Percentiles rank a stretch among this genome's conserved stretches.
These are phyloP conservation scores for Salisapilia sapeloensis DNA, from an alignment of 352 stramenopile genomes.

Conservation along the genomic window DNA sequence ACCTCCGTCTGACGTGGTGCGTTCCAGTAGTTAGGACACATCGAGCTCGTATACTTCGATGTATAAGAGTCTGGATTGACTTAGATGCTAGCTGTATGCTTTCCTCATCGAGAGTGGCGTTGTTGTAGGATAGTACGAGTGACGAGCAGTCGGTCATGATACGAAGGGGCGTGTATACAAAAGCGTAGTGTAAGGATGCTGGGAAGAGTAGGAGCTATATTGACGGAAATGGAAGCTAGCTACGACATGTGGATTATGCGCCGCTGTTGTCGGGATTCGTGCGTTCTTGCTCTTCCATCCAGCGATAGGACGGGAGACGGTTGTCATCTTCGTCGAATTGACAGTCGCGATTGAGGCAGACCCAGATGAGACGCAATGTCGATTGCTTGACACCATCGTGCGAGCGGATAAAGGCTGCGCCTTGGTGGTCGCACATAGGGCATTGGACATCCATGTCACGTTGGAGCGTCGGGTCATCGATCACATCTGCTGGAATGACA, in stretches of 20 bases:
- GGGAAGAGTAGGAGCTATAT: no score
- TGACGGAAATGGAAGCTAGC: no score
- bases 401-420: constrained; percentile 76
- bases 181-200: no score
- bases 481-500: constrained; percentile 70
- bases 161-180: no score
- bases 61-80: no score
- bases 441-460: constrained; percentile 76
- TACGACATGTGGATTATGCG: background rate
- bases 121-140: no score
- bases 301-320: constrained; percentile 67
- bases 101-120: no score
- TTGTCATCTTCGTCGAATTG: constrained; percentile 75
- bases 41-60: no score
- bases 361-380: constrained; percentile 76
- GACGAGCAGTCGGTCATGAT: no score
- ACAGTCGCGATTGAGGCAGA: constrained; percentile 79
- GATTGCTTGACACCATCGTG: constrained; percentile 80
- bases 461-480: constrained; percentile 79
- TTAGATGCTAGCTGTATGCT: no score
- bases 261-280: constrained; percentile 2
- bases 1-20: no score
- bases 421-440: constrained; percentile 59
- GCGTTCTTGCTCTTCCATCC: constrained; percentile 35
- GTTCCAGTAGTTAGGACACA: no score